Evolutionary conservation across 495 filamentous ascomycete species (phyloP), one percentile per base, ranked within the genome.

Genomic region (Aspergillus diversus): DNA sequence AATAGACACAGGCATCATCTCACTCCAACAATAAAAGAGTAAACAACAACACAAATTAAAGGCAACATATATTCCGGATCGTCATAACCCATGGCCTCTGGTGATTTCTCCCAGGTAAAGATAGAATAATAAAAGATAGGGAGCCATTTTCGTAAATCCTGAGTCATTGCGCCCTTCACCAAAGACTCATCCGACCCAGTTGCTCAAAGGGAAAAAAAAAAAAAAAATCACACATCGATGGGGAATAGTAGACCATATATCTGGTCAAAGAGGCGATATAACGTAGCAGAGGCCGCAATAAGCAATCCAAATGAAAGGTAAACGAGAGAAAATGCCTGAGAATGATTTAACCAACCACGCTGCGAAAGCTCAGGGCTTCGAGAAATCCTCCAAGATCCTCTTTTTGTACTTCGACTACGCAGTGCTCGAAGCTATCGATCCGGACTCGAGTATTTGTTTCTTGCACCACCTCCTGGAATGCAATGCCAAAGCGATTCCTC

Each of bases 391-490:
- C 85, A 33, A 99, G 80, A 76, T 98, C 94, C 71, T 99, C 95
- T 78, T 96, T 97, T 78, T 89, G 86, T 34, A 99, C 95, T 77
- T 98, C 95, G 52, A 97, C 92, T 9, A 98, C 96, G 66, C 92
- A 96, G 73, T 96, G 90, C 77, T 99, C 96, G 75, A 99, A 99
- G 76, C 90, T 93, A 73, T 99, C 95, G 66, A 97, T 97, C 59
- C 92, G 81, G 17, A 98, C 92, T 15, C 93, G 81, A 5, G 93
- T 91, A 63, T 88, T 93, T 43, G 94, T 99, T 79, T 97, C 92
- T 57, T 87, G 86, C 21, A 97, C 90, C 7, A 98, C 96, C 69
- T 96, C 93, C 71, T 97, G 92, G 76, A 98, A 99, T 9, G 96
- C 95, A 71, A 89, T 91, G 12, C 94, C 96, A 67, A 99, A 99